Conservation (phyloP, 768 basidiomycete genomes). For the Tephrocybe sp. region DNA sequence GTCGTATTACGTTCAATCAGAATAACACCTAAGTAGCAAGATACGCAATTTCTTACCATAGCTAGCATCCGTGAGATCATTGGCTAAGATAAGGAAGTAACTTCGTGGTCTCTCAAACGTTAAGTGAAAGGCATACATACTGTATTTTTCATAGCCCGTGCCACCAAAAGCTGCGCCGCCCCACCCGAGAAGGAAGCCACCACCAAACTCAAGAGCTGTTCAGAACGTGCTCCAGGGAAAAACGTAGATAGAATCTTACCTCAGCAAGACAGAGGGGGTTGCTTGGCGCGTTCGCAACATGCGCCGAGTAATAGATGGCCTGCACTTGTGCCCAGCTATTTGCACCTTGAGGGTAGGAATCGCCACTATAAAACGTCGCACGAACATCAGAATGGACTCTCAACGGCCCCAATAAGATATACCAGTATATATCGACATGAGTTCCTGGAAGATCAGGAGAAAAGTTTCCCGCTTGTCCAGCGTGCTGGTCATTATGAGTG, state of each 20-base stretch:
- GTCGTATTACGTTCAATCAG: conserved; percentile 3
- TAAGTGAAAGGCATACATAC: conserved; percentile 24
- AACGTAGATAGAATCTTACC: conserved; percentile 22
- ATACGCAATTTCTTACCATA: conserved; percentile 32
- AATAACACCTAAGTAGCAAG: background rate
- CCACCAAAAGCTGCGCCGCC: conserved; percentile 40
- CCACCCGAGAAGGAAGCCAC: conserved; percentile 49
- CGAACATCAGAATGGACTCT: background rate
- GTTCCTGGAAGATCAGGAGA: conserved; percentile 46
- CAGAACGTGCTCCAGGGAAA: background rate
- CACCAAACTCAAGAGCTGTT: conserved; percentile 39
- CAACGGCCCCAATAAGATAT: conserved; percentile 3
- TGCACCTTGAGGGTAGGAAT: conserved; percentile 51
- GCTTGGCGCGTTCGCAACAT: conserved; percentile 40
- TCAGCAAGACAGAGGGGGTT: conserved; percentile 54
- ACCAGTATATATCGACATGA: conserved; percentile 52
- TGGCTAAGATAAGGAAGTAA: conserved; percentile 24
- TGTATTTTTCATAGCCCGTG: conserved; percentile 52
- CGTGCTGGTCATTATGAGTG: conserved; percentile 50
- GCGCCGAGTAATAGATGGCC: conserved; percentile 45
- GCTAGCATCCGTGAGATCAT: conserved; percentile 40
- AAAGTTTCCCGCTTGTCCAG: conserved; percentile 46
- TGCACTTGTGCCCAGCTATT: conserved; percentile 52
- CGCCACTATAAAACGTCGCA: conserved; percentile 32
- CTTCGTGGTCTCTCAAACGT: too few relatives aligned